Evolutionary conservation across 2,329 filamentous ascomycete species (phyloP).

Genomic region (Alternaria hordeiaustralica): DNA sequence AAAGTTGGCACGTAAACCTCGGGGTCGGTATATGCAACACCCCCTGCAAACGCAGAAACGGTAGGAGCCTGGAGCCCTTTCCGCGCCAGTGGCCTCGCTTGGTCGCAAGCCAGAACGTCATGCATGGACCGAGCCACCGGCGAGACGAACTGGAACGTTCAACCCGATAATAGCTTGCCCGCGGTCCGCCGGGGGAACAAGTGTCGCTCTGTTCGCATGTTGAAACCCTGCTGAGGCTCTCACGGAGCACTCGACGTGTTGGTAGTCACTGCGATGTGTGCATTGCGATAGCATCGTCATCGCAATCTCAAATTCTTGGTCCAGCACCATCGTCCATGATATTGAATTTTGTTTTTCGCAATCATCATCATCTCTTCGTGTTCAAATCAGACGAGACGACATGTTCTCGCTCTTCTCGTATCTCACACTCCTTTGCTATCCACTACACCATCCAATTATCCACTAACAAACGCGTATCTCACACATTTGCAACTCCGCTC

Average conservation of each 20-base stretch:
- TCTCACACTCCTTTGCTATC: background rate
- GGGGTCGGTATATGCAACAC: slow-evolving; percentile 7
- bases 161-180: background rate
- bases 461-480: background rate
- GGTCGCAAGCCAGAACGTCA: slow-evolving; percentile 14
- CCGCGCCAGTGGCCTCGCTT: background rate
- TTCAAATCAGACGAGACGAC: background rate
- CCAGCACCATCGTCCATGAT: fast-evolving
- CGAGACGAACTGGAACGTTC: too few relatives aligned
- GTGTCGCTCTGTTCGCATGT: background rate
- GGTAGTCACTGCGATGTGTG: background rate
- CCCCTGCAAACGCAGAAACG: slow-evolving; percentile 1
- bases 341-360: background rate
- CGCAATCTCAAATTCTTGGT: background rate
- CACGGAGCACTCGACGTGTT: background rate
- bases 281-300: background rate
- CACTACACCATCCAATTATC: background rate
- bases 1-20: slow-evolving; percentile 17
- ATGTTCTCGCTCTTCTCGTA: background rate
- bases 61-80: background rate
- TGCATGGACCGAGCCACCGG: slow-evolving; percentile 8
- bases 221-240: background rate
- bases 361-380: background rate
- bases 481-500: background rate
- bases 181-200: background rate